Conservation (phyloP, 2,329 filamentous ascomycete genomes). For the Penicillium sclerotigenum region DNA sequence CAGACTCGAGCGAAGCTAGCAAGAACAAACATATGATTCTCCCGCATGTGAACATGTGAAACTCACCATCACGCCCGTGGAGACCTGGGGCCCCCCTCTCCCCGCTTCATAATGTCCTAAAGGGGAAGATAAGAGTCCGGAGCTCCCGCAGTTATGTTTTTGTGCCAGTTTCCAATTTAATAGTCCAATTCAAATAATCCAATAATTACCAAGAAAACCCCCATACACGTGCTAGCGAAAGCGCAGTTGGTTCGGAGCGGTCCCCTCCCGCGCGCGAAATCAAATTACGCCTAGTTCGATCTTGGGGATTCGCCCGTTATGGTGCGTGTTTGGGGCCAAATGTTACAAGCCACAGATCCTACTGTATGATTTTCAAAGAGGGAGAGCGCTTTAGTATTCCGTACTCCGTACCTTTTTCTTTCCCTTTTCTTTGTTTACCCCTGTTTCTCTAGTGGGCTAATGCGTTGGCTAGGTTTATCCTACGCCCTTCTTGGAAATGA, state of each 20-base stretch:
- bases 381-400: background rate
- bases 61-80: background rate
- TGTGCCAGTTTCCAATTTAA: background rate
- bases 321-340: background rate
- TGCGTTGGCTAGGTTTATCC: background rate
- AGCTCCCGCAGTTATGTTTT: background rate
- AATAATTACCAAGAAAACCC: background rate
- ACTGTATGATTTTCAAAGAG: background rate
- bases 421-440: background rate
- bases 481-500: too few species aligned
- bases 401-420: background rate
- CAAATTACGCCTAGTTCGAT: background rate
- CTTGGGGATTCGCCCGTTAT: background rate
- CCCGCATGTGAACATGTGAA: background rate
- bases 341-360: background rate
- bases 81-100: background rate
- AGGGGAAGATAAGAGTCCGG: background rate
- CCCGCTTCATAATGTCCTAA: background rate
- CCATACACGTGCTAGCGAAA: background rate
- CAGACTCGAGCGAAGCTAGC: background rate
- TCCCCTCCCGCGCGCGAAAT: background rate
- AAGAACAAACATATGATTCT: background rate
- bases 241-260: background rate
- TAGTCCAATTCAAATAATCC: background rate
- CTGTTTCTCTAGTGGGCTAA: background rate